Percentiles rank a stretch among this genome's conserved stretches.
phyloP scores from a whole-genome alignment of 176 grass and related monocot species.

The Oryza longistaminata region DNA sequence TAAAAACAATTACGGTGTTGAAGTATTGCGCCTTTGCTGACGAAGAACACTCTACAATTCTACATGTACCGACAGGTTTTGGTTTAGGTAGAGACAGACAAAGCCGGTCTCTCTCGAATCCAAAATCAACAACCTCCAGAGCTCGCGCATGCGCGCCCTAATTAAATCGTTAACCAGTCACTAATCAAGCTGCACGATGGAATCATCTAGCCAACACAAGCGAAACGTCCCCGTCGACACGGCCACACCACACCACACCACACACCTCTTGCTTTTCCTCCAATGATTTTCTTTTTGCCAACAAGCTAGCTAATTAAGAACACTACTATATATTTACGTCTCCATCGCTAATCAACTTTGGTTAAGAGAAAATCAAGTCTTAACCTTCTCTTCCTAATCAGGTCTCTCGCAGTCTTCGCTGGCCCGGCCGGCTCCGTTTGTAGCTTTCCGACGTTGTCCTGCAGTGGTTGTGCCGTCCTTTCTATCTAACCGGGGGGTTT shows the following conservation, averaged over 20 bases:
- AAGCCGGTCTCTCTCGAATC: constrained; percentile 17
- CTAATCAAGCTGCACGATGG: neutral
- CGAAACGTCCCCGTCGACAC: constrained; percentile 22
- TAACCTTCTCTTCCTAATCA: constrained; percentile 12
- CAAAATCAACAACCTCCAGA: neutral
- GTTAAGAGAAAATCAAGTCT: neutral
- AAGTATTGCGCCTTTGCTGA: neutral
- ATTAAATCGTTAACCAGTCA: neutral
- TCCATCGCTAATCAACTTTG: neutral
- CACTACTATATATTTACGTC: neutral
- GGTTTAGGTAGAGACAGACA: constrained; percentile 7
- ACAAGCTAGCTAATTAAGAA: neutral
- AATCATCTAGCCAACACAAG: neutral
- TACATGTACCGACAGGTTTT: neutral
- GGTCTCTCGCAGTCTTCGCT: constrained; percentile 3
- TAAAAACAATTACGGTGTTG: neutral
- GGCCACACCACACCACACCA: neutral
- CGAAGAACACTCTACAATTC: neutral
- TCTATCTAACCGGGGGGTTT: constrained; percentile 26
- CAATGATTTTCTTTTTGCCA: neutral
- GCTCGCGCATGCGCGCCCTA: neutral
- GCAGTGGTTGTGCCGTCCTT: constrained; percentile 31
- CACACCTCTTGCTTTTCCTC: neutral
- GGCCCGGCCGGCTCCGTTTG: neutral
- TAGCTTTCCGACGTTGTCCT: constrained; percentile 12